These are phyloP conservation scores for Trichosporon sp. DNA, from an alignment of 1,284 basidiomycete genomes.

Conservation along the genomic window DNA sequence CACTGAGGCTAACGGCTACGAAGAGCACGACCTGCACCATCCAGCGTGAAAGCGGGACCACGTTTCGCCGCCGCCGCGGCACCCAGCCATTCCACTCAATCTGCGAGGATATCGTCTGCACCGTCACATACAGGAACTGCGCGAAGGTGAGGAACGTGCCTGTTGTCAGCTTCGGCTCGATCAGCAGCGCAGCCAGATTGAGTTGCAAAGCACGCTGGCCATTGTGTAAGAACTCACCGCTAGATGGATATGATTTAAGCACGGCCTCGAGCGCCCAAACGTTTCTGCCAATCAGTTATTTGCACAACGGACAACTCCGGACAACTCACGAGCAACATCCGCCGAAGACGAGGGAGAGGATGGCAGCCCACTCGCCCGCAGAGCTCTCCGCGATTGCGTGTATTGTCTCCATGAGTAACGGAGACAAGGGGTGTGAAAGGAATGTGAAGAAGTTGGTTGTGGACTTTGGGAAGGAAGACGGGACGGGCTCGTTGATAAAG, in stretches of 20 bases:
- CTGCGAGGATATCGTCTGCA: conserved; percentile 57
- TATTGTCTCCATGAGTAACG: conserved; percentile 1
- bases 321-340: conserved; percentile 70
- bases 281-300: conserved; percentile 58
- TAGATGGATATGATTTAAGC: conserved; percentile 67
- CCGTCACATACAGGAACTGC: conserved; percentile 75
- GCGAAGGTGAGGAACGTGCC: conserved; percentile 82
- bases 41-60: conserved; percentile 75
- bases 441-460: not conserved
- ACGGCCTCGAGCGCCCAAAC: conserved; percentile 60
- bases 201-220: not conserved
- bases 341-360: conserved; percentile 71
- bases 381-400: conserved; percentile 33
- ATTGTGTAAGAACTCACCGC: conserved; percentile 60
- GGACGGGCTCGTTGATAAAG: not conserved
- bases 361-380: conserved; percentile 63
- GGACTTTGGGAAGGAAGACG: not conserved
- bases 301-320: not conserved
- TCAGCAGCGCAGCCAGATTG: no score
- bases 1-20: conserved; percentile 67
- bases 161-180: conserved; percentile 46
- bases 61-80: conserved; percentile 57
- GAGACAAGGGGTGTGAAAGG: not conserved
- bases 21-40: conserved; percentile 80
- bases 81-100: conserved; percentile 36